phyloP scores from a whole-genome alignment of 1,284 basidiomycete genomes.

The Malassezia dermatis region DNA sequence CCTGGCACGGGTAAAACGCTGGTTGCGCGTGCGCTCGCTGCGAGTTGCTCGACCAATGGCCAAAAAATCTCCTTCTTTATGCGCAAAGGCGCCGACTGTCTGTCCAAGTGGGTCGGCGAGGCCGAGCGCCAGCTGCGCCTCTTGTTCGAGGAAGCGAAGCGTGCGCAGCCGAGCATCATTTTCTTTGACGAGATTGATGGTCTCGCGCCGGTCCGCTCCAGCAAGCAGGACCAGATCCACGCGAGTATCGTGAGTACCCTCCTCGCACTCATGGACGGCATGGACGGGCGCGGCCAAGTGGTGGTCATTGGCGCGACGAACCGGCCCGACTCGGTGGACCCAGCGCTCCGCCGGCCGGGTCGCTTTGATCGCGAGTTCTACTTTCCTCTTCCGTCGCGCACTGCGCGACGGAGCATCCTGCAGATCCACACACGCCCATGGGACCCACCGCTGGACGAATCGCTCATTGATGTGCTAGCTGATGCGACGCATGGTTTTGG shows the following conservation, averaged over 20 bases:
- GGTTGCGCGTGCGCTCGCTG: constrained; percentile 76
- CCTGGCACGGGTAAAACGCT: constrained; percentile 48
- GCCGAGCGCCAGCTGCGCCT: constrained; percentile 90
- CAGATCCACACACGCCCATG: constrained; percentile 83
- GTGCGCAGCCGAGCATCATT: constrained; percentile 86
- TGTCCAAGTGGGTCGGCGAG: constrained; percentile 99
- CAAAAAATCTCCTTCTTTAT: constrained; percentile 96
- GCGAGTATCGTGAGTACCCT: constrained; percentile 93
- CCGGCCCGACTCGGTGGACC: constrained; percentile 89
- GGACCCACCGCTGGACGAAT: constrained; percentile 67
- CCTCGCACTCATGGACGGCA: constrained; percentile 95
- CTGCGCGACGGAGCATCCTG: constrained; percentile 78
- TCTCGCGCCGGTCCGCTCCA: constrained; percentile 88
- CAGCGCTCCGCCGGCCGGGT: constrained; percentile 83
- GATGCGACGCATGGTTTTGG: constrained; percentile 94
- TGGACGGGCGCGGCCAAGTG: constrained; percentile 91
- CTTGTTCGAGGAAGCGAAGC: constrained; percentile 88
- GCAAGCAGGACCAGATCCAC: constrained; percentile 98
- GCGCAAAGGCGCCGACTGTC: constrained; percentile 96
- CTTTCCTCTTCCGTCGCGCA: constrained; percentile 77
- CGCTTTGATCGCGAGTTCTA: constrained; percentile 98
- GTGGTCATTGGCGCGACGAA: constrained; percentile 99
- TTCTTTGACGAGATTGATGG: constrained; percentile 99
- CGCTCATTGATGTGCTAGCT: constrained; percentile 63
- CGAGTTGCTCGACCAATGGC: constrained; percentile 79